phyloP scores from a whole-genome alignment of 2,329 filamentous ascomycete species.

The Aspergillus sp. region DNA sequence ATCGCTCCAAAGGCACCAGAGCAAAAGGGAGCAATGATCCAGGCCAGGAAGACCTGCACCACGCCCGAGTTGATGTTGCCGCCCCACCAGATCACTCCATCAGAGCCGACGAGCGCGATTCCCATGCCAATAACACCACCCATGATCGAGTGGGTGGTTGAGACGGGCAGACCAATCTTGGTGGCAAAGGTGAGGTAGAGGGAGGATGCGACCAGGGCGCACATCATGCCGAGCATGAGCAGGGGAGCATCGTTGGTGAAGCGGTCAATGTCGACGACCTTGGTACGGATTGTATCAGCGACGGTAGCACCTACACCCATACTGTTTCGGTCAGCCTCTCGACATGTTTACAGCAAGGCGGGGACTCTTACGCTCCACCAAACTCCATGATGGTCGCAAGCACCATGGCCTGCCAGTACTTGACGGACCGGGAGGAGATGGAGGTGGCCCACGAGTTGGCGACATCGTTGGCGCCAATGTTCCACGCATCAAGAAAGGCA shows the following conservation, averaged over 20 bases:
- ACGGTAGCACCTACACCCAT: slow-evolving; percentile 25
- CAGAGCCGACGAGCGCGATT: slow-evolving; percentile 20
- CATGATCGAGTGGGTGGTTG: slow-evolving; percentile 27
- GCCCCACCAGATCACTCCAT: slow-evolving; percentile 25
- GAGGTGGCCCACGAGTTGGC: slow-evolving; percentile 29
- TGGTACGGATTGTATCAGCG: slow-evolving; percentile 26
- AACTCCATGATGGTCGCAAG: slow-evolving; percentile 26
- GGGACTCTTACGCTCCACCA: slow-evolving; percentile 17
- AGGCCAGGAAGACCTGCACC: slow-evolving; percentile 27
- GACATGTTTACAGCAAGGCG: not conserved
- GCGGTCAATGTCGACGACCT: slow-evolving; percentile 20
- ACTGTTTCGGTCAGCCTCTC: slow-evolving; percentile 1
- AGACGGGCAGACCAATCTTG: slow-evolving; percentile 23
- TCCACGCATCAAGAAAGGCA: slow-evolving; percentile 27
- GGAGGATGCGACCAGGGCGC: slow-evolving; percentile 21
- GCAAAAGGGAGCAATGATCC: slow-evolving; percentile 25
- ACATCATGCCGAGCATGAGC: slow-evolving; percentile 27
- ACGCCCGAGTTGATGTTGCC: slow-evolving; percentile 26
- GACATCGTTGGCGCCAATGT: slow-evolving; percentile 28
- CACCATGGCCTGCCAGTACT: slow-evolving; percentile 26
- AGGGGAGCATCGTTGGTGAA: slow-evolving; percentile 18
- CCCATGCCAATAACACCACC: slow-evolving; percentile 27
- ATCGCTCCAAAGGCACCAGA: slow-evolving; percentile 22
- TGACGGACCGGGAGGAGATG: slow-evolving; percentile 25
- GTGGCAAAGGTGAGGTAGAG: slow-evolving; percentile 25